Conservation (phyloP, 805 yeast genomes). For the Suhomyces kilbournensis region DNA sequence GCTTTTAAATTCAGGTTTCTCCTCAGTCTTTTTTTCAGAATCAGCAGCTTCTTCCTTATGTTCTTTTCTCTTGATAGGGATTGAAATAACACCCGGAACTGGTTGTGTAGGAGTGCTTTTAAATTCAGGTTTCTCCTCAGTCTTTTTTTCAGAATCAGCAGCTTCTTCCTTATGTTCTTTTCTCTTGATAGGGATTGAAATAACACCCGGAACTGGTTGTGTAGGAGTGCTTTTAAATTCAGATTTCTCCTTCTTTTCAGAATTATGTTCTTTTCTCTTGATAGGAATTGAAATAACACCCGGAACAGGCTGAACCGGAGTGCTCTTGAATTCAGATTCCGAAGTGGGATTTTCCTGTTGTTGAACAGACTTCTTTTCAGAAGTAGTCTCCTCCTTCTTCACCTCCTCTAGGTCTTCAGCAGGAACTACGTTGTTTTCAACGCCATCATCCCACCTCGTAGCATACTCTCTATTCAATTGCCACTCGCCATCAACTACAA, state of each 20-base stretch:
- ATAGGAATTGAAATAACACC: neutral
- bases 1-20: neutral
- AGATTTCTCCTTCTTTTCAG: neutral
- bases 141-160: neutral
- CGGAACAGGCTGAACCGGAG: neutral
- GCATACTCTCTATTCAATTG: slow-evolving; percentile 19
- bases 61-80: neutral
- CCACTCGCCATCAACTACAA: slow-evolving; percentile 36
- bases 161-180: neutral
- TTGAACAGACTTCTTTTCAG: neutral
- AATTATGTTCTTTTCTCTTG: neutral
- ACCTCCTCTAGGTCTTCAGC: slow-evolving; percentile 21
- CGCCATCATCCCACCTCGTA: slow-evolving; percentile 31
- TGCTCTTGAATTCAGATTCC: neutral
- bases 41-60: neutral
- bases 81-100: neutral
- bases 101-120: neutral
- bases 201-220: neutral
- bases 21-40: neutral
- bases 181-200: neutral
- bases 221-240: neutral
- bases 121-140: neutral
- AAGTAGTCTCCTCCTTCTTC: neutral
- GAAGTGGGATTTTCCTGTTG: neutral
- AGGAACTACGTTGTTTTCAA: slow-evolving; percentile 31